Evolutionary conservation across 805 yeast genomes (phyloP).

Genomic region (Dipodascopsis tothii): DNA sequence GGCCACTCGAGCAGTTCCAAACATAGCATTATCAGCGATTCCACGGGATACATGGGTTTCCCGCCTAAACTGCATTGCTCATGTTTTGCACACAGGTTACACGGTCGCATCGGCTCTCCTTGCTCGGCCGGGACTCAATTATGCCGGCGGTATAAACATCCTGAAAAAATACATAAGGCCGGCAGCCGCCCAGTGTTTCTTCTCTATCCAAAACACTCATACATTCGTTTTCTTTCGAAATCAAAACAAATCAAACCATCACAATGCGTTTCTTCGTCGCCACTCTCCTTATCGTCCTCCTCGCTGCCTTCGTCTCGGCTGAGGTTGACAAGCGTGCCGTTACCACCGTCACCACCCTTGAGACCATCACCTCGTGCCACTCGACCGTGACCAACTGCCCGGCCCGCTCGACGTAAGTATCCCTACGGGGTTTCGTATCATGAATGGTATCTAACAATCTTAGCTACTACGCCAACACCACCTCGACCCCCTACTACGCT

Average conservation of each 20-base stretch:
- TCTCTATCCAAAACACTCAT: background rate
- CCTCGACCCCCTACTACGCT: slow-evolving; percentile 3
- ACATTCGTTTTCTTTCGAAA: background rate
- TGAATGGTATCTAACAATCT: background rate
- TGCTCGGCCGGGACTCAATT: too few relatives aligned
- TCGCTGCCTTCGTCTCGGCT: slow-evolving; percentile 18
- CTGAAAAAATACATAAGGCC: background rate
- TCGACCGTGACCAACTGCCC: slow-evolving; percentile 46
- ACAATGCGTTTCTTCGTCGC: slow-evolving; percentile 5
- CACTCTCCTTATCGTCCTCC: slow-evolving; percentile 12
- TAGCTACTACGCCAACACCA: slow-evolving; percentile 12
- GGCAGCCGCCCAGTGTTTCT: background rate
- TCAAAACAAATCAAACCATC: background rate
- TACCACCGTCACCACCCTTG: slow-evolving; percentile 36
- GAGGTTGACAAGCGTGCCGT: slow-evolving; percentile 18
- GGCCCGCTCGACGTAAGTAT: slow-evolving; percentile 8
- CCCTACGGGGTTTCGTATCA: background rate
- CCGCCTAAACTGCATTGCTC: too few relatives aligned
- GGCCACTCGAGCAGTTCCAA: too few relatives aligned
- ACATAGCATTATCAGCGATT: too few relatives aligned
- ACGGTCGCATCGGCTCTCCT: too few relatives aligned
- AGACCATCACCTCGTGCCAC: slow-evolving; percentile 43
- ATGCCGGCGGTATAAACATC: too few relatives aligned
- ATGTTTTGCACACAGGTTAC: too few relatives aligned
- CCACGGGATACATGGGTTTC: too few relatives aligned